These are phyloP conservation scores for Neonectria punicea DNA, from an alignment of 2,329 filamentous ascomycete genomes.

Conservation along the genomic window DNA sequence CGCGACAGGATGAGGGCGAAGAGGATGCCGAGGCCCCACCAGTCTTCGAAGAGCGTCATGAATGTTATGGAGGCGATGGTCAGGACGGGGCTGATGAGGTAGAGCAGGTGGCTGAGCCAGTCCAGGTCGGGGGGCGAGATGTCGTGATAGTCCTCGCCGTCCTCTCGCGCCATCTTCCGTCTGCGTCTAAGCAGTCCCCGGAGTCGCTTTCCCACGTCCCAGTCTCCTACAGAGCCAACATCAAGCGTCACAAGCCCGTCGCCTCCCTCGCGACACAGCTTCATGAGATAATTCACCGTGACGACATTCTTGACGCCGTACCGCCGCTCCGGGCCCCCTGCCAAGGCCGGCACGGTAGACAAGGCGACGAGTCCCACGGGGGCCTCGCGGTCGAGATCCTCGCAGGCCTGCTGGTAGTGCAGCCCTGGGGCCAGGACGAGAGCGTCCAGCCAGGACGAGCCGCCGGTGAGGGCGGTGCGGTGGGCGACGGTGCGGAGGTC, in stretches of 20 bases:
- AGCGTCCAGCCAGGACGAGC: slow-evolving; percentile 65
- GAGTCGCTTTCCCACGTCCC: slow-evolving; percentile 36
- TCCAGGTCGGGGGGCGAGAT: slow-evolving; percentile 49
- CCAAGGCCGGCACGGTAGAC: slow-evolving; percentile 23
- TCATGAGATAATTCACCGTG: slow-evolving; percentile 59
- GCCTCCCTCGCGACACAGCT: slow-evolving; percentile 38
- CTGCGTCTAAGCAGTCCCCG: slow-evolving; percentile 16
- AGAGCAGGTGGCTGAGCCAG: slow-evolving; percentile 60
- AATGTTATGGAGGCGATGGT: slow-evolving; percentile 57
- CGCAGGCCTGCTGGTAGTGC: slow-evolving; percentile 68
- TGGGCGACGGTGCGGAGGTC: slow-evolving; percentile 66
- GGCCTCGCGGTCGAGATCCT: slow-evolving; percentile 56
- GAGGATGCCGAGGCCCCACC: slow-evolving; percentile 62
- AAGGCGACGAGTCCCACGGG: slow-evolving; percentile 46
- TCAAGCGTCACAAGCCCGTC: slow-evolving; percentile 42
- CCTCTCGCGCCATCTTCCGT: slow-evolving; percentile 20
- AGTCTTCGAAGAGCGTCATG: slow-evolving; percentile 60
- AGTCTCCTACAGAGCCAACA: slow-evolving; percentile 38
- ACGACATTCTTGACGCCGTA: slow-evolving; percentile 61
- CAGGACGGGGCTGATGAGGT: slow-evolving; percentile 58
- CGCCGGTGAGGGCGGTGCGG: slow-evolving; percentile 66
- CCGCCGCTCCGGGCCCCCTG: slow-evolving; percentile 21
- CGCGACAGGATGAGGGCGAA: slow-evolving; percentile 63
- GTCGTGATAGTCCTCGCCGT: slow-evolving; percentile 36
- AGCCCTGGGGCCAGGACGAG: slow-evolving; percentile 69